Percentiles rank a stretch among this genome's conserved stretches.
phyloP scores from a whole-genome alignment of 2,329 filamentous ascomycete species.

The Fragosphaeria purpurea region DNA sequence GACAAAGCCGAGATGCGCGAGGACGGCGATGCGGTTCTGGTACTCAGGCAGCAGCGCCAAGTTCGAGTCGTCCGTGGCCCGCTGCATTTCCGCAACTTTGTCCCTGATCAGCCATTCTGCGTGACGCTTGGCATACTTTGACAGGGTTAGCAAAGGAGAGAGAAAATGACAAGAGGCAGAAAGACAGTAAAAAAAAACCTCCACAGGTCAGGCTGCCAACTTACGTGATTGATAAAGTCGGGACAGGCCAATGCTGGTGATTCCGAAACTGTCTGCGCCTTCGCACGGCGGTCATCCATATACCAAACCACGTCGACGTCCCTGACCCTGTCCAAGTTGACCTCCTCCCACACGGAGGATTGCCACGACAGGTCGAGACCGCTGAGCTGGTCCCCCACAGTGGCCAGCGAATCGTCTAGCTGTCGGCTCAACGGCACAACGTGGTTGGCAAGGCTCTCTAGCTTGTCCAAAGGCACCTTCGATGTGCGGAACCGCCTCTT shows the following conservation, averaged over 20 bases:
- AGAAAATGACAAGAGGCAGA: not conserved
- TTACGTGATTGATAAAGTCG: slow-evolving; percentile 77
- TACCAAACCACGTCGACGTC: slow-evolving; percentile 74
- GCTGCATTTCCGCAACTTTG: slow-evolving; percentile 78
- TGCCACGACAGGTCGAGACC: slow-evolving; percentile 66
- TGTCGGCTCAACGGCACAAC: slow-evolving; percentile 20
- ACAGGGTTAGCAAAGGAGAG: not conserved
- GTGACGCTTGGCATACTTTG: slow-evolving; percentile 87
- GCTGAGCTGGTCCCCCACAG: slow-evolving; percentile 49
- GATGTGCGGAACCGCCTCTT: slow-evolving; percentile 59
- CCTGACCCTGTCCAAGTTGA: slow-evolving; percentile 72
- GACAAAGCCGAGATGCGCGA: slow-evolving; percentile 87
- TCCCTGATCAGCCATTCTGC: slow-evolving; percentile 95
- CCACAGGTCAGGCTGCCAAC: slow-evolving; percentile 23
- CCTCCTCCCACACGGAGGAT: slow-evolving; percentile 68
- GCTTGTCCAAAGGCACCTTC: slow-evolving; percentile 62
- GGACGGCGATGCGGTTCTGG: slow-evolving; percentile 83
- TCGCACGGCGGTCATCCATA: slow-evolving; percentile 58
- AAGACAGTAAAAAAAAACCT: not conserved
- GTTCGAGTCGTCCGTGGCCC: slow-evolving; percentile 91
- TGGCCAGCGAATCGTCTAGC: not conserved
- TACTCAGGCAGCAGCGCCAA: slow-evolving; percentile 93
- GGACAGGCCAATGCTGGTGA: slow-evolving; percentile 61
- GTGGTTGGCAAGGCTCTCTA: slow-evolving; percentile 76
- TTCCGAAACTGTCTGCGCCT: slow-evolving; percentile 50